Evolutionary conservation across 2,329 filamentous ascomycete species (phyloP).

Genomic region (Macroventuria anomochaeta): DNA sequence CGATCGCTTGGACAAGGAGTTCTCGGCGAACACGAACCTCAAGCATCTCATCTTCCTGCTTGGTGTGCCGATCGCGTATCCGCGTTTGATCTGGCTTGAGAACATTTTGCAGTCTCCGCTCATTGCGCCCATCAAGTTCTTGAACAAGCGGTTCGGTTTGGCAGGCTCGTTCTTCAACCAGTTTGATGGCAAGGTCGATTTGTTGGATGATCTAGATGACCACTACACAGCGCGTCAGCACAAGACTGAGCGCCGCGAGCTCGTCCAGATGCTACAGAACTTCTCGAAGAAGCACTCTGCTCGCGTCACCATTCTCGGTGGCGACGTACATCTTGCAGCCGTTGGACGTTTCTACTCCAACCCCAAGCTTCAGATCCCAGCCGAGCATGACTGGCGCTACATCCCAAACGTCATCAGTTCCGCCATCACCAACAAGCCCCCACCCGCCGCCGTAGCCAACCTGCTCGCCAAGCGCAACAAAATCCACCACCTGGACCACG

Average conservation of each 20-base stretch:
- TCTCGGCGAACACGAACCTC: slow-evolving; percentile 61
- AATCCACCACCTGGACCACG: slow-evolving; percentile 67
- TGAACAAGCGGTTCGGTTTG: slow-evolving; percentile 89
- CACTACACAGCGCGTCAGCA: slow-evolving; percentile 90
- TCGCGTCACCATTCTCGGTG: slow-evolving; percentile 67
- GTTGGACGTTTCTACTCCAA: slow-evolving; percentile 70
- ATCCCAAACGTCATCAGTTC: slow-evolving; percentile 70
- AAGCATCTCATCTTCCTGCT: slow-evolving; percentile 69
- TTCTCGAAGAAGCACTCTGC: slow-evolving; percentile 62
- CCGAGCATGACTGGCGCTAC: slow-evolving; percentile 66
- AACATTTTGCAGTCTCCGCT: slow-evolving; percentile 87
- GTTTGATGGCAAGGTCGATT: slow-evolving; percentile 79
- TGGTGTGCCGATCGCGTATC: slow-evolving; percentile 73
- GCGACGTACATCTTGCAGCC: slow-evolving; percentile 69
- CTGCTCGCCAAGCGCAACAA: slow-evolving; percentile 68
- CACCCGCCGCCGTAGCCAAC: slow-evolving; percentile 69
- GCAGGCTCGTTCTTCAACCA: slow-evolving; percentile 88
- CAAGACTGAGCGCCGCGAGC: slow-evolving; percentile 81
- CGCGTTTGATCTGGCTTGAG: slow-evolving; percentile 91
- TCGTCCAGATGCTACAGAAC: slow-evolving; percentile 70
- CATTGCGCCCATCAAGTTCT: slow-evolving; percentile 84
- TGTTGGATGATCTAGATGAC: slow-evolving; percentile 70
- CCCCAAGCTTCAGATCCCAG: slow-evolving; percentile 61
- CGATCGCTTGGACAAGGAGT: slow-evolving; percentile 59
- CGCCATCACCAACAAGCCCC: slow-evolving; percentile 72